A percentile compares a stretch with the other conserved stretches of the same genome.
phyloP scores from a whole-genome alignment of 2,329 filamentous ascomycete genomes.

The Fusarium xylarioides region DNA sequence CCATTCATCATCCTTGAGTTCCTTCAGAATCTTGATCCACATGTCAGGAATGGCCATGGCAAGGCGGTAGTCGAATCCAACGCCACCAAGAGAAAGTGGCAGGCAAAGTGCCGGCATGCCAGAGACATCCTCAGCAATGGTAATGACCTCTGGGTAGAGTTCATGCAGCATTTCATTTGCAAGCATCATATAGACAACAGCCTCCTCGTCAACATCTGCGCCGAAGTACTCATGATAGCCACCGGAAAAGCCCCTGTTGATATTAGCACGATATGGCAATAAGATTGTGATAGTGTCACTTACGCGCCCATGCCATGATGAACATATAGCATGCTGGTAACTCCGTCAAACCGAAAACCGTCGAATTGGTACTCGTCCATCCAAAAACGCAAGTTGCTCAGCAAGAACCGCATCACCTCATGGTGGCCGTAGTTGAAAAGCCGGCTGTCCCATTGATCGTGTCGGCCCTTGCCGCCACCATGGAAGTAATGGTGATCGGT shows the following conservation, averaged over 20 bases:
- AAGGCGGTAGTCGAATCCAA: conserved; percentile 96
- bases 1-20: conserved; percentile 91
- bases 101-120: conserved; percentile 98
- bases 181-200: conserved; percentile 92
- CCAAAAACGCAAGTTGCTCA: conserved; percentile 97
- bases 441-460: conserved; percentile 95
- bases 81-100: conserved; percentile 82
- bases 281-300: conserved; percentile 49
- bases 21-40: conserved; percentile 99
- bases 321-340: conserved; percentile 96
- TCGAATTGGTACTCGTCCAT: conserved; percentile 99
- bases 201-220: conserved; percentile 86
- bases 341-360: conserved; percentile 96
- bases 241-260: conserved; percentile 84
- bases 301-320: conserved; percentile 98
- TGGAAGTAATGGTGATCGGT: conserved; percentile 98
- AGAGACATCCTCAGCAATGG: conserved; percentile 95
- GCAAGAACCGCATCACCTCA: conserved; percentile 92
- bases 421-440: conserved; percentile 97
- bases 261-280: conserved; percentile 5
- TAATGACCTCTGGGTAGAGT: conserved; percentile 89
- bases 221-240: conserved; percentile 99
- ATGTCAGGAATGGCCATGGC: conserved; percentile 98
- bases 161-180: conserved; percentile 95
- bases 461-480: conserved; percentile 80